Evolutionary conservation across 148 eudicot genomes (phyloP).

Genomic region (Rhododendron ovatum): DNA sequence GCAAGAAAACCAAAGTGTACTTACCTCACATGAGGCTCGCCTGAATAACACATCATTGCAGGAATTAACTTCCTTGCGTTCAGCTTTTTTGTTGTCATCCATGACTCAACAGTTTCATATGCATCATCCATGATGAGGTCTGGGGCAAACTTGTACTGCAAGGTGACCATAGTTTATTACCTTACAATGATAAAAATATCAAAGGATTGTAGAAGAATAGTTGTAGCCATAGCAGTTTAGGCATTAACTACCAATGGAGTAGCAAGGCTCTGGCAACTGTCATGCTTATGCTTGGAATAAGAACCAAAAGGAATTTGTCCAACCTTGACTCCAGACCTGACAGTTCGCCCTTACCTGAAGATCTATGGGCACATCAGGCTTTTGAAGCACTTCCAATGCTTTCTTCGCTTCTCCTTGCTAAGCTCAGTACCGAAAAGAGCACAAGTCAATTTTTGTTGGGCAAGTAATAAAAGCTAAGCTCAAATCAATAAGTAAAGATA

Average conservation of each 20-base stretch:
- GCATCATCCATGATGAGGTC: constrained; percentile 99
- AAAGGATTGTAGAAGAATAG: too few relatives aligned
- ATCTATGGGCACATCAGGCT: constrained; percentile 67
- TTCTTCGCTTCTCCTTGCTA: constrained; percentile 99
- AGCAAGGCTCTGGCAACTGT: neutral
- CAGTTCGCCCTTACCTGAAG: constrained; percentile 59
- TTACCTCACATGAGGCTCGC: constrained; percentile 97
- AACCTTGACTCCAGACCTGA: neutral
- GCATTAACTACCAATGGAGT: neutral
- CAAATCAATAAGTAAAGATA: neutral
- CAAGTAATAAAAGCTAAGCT: neutral
- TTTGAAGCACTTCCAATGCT: constrained; percentile 86
- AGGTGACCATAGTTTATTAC: constrained; percentile 5
- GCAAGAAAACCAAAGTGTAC: neutral
- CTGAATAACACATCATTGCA: constrained; percentile 98
- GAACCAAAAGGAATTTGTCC: neutral
- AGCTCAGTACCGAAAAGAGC: constrained; percentile 8
- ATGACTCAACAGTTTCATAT: constrained; percentile 95
- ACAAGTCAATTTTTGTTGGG: neutral
- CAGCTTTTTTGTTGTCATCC: constrained; percentile 84
- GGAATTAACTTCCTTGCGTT: constrained; percentile 93
- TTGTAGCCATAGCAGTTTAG: neutral
- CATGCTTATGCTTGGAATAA: neutral
- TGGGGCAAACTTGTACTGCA: constrained; percentile 97
- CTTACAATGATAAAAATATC: too few relatives aligned